A percentile compares a stretch with the other conserved stretches of the same genome.
Evolutionary conservation across 176 grass and related monocot species (phyloP).

Genomic region (Puya raimondii): DNA sequence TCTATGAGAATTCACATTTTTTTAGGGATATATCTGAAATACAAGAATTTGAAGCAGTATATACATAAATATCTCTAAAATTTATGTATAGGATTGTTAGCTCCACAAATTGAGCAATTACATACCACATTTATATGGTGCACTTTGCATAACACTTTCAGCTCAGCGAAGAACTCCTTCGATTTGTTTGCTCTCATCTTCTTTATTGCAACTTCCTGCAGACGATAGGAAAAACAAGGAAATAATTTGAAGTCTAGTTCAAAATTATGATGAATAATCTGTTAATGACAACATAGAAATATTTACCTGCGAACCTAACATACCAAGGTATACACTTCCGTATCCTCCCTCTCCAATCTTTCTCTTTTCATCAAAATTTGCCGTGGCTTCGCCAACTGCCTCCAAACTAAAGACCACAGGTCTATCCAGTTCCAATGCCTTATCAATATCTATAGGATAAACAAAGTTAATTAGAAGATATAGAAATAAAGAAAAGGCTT

Average conservation of each 20-base stretch:
- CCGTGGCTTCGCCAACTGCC: conserved; percentile 33
- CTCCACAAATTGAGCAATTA: neutral
- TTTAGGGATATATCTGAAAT: too few species aligned
- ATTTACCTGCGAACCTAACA: conserved; percentile 42
- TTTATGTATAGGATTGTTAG: neutral
- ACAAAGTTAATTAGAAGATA: conserved; percentile 8
- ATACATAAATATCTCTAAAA: too few species aligned
- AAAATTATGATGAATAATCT: conserved; percentile 14
- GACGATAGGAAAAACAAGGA: neutral
- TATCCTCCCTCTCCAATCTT: conserved; percentile 77
- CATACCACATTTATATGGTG: conserved; percentile 68
- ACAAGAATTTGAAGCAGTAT: too few species aligned
- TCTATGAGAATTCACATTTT: too few species aligned
- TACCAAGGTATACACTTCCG: conserved; percentile 54
- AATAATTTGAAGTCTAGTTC: neutral
- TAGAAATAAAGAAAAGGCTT: conserved; percentile 1
- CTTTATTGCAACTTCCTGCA: conserved; percentile 57
- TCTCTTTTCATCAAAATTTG: conserved; percentile 41
- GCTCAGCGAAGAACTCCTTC: conserved; percentile 67
- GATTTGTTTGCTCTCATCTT: conserved; percentile 73
- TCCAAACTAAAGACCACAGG: conserved; percentile 54
- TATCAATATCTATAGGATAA: conserved; percentile 26
- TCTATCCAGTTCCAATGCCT: conserved; percentile 40
- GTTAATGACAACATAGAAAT: neutral
- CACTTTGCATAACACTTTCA: conserved; percentile 68